These are phyloP conservation scores for Mucor mucedo DNA, from an alignment of 371 early-diverging fungal species.

Conservation along the genomic window DNA sequence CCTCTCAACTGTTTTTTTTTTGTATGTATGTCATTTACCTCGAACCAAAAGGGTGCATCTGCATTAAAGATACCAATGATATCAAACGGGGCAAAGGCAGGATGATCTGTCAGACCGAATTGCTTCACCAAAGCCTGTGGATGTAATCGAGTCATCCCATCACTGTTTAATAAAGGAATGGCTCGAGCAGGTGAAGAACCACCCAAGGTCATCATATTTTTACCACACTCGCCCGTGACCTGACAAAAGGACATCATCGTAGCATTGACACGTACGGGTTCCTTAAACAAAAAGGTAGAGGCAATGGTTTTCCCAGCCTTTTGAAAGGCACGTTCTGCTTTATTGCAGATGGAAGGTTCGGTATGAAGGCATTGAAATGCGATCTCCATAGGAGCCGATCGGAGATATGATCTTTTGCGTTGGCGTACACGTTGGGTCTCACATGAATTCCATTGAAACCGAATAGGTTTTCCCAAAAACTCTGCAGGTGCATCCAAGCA, in stretches of 20 bases:
- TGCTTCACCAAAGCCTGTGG: constrained; percentile 68
- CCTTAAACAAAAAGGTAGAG: constrained; percentile 30
- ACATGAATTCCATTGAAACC: constrained; percentile 6
- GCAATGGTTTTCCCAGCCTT: constrained; percentile 36
- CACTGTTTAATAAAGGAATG: constrained; percentile 30
- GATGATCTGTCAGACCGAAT: constrained; percentile 27
- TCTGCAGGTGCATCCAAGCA: constrained; percentile 9
- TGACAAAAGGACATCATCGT: constrained; percentile 51
- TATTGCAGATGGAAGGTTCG: constrained; percentile 22
- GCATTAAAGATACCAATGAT: constrained; percentile 67
- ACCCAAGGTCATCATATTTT: constrained; percentile 35
- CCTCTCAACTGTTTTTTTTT: not conserved
- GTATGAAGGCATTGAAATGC: constrained; percentile 18
- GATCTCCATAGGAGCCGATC: constrained; percentile 16
- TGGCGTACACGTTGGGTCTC: not conserved
- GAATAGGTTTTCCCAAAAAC: not conserved
- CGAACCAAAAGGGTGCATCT: constrained; percentile 55
- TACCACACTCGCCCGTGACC: constrained; percentile 30
- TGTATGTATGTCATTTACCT: constrained; percentile 7
- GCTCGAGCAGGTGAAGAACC: constrained; percentile 45
- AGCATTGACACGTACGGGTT: constrained; percentile 46
- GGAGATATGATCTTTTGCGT: not conserved
- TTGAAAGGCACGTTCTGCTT: constrained; percentile 40
- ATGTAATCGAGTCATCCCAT: constrained; percentile 45
- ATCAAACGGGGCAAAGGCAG: constrained; percentile 44